These are phyloP conservation scores for Extremus antarcticus DNA, from an alignment of 495 filamentous ascomycete genomes.

Conservation along the genomic window DNA sequence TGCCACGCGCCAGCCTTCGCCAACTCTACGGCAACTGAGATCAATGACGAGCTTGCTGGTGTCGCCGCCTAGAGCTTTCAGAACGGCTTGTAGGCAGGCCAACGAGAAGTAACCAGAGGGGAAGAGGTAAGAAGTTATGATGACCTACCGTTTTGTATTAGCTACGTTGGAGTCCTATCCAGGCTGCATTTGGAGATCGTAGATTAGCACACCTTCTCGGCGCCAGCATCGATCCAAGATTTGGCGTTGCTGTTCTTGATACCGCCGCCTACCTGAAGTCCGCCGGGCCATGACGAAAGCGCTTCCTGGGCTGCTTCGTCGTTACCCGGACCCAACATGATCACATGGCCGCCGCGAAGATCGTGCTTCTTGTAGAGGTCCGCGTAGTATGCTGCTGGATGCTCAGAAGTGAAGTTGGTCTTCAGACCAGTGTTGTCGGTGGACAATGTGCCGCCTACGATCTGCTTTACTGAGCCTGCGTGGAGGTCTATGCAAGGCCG, in stretches of 20 bases:
- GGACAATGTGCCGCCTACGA: conserved; percentile 79
- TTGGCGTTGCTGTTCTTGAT: conserved; percentile 74
- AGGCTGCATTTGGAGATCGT: not conserved
- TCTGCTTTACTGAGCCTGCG: conserved; percentile 92
- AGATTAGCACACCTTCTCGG: conserved; percentile 62
- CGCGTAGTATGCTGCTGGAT: conserved; percentile 71
- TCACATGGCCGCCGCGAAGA: conserved; percentile 77
- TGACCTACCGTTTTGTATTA: conserved; percentile 54
- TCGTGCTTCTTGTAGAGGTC: conserved; percentile 61
- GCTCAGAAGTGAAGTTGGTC: conserved; percentile 82
- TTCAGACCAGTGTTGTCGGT: conserved; percentile 53
- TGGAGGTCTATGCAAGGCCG: conserved; percentile 96
- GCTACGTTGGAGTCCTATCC: too few relatives aligned
- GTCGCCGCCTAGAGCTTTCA: conserved; percentile 59
- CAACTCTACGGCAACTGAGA: conserved; percentile 72
- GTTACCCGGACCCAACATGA: conserved; percentile 88
- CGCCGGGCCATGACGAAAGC: conserved; percentile 60
- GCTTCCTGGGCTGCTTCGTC: conserved; percentile 68
- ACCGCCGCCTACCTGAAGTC: conserved; percentile 81
- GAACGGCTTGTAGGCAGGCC: conserved; percentile 56
- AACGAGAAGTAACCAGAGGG: conserved; percentile 70
- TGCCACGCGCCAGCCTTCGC: conserved; percentile 74
- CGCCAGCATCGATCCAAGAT: conserved; percentile 77
- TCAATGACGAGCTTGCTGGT: conserved; percentile 83
- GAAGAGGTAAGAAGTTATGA: conserved; percentile 80